These are phyloP conservation scores for Talaromyces sp. DNA, from an alignment of 2,329 filamentous ascomycete species.

Conservation along the genomic window DNA sequence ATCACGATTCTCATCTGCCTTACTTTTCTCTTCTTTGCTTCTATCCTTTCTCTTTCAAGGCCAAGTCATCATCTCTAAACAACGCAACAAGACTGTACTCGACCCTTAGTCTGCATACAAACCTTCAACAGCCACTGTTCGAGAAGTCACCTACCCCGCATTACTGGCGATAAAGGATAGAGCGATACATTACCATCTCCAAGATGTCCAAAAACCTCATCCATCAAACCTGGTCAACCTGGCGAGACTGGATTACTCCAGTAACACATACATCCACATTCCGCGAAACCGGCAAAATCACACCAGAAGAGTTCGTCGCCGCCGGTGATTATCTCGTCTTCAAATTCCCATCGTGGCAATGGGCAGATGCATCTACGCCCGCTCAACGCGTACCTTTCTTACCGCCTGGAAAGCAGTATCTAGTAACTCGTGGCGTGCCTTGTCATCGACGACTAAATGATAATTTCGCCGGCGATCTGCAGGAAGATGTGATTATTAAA, in stretches of 20 bases:
- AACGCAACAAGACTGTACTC: too few relatives aligned
- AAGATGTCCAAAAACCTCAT: constrained; percentile 67
- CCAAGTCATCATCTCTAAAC: neutral
- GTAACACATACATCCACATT: constrained; percentile 89
- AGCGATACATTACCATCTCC: neutral
- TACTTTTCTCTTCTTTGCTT: neutral
- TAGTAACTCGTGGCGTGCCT: constrained; percentile 90
- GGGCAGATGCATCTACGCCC: constrained; percentile 81
- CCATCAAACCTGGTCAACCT: constrained; percentile 84
- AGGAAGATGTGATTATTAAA: constrained; percentile 80
- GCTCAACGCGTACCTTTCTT: constrained; percentile 74
- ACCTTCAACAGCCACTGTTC: neutral
- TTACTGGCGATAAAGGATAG: constrained; percentile 2
- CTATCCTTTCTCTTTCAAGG: neutral
- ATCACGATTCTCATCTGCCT: neutral
- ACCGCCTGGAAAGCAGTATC: constrained; percentile 85
- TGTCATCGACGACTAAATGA: constrained; percentile 89
- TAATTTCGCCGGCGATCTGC: constrained; percentile 83
- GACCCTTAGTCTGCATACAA: neutral
- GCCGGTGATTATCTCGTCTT: constrained; percentile 97
- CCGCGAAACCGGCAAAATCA: constrained; percentile 88
- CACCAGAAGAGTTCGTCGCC: constrained; percentile 90
- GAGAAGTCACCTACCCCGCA: constrained; percentile 12
- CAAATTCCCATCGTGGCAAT: constrained; percentile 98
- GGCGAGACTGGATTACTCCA: constrained; percentile 86